Evolutionary conservation across 106 monocot genomes (phyloP).

Genomic region (Dendrobium catenatum): DNA sequence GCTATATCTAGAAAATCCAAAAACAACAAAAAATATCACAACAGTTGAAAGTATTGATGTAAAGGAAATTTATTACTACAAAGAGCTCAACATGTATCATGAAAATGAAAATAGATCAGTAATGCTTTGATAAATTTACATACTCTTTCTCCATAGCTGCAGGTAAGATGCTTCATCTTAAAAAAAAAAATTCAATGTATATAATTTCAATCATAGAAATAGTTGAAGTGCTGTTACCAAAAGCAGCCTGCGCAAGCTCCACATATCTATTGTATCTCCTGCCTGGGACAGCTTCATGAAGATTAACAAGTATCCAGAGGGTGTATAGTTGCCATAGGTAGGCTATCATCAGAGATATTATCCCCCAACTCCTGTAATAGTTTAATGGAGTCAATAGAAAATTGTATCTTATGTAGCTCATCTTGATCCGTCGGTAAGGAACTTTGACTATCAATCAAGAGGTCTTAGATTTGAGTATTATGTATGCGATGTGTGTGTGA

Average conservation of each 20-base stretch:
- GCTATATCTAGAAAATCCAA: too few species aligned
- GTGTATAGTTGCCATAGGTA: conserved; percentile 97
- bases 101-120: background rate
- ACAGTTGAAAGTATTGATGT: background rate
- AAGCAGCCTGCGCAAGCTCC: conserved; percentile 92
- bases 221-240: conserved; percentile 43
- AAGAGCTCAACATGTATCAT: background rate
- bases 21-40: too few species aligned
- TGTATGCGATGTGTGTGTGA: too few species aligned
- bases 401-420: too few species aligned
- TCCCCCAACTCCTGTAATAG: conserved; percentile 74
- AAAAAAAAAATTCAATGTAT: background rate
- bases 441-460: too few species aligned
- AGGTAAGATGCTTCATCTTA: too few species aligned
- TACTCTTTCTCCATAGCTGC: background rate
- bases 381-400: background rate
- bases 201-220: background rate
- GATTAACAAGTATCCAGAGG: conserved; percentile 73
- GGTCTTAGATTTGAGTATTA: too few species aligned
- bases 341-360: conserved; percentile 54
- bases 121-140: background rate
- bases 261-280: conserved; percentile 93
- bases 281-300: conserved; percentile 93
- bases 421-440: too few species aligned
- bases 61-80: background rate